Percentiles rank a stretch among this genome's conserved stretches.
Evolutionary conservation across 1,284 basidiomycete species (phyloP).

Genomic region (Ceratobasidium sp.): DNA sequence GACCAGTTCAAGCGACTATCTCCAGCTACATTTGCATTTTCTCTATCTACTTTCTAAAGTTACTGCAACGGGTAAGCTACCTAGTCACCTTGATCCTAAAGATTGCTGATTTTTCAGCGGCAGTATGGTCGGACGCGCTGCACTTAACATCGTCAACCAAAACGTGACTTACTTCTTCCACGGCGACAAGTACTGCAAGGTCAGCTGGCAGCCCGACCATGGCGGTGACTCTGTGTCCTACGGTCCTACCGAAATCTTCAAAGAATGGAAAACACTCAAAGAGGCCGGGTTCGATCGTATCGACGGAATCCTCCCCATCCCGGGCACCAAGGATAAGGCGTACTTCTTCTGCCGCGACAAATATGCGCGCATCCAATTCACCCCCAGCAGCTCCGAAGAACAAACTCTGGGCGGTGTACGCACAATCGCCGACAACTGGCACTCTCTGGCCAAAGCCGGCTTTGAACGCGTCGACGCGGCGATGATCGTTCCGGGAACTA

Average conservation of each 20-base stretch:
- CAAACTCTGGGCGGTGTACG: not conserved
- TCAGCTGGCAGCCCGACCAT: conserved; percentile 1
- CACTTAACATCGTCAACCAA: not conserved
- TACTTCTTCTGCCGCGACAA: conserved; percentile 28
- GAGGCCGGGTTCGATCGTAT: conserved; percentile 1
- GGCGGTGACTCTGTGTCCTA: not conserved
- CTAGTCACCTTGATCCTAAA: not conserved
- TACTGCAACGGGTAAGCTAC: not conserved
- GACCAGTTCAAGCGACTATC: no score
- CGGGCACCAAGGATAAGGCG: not conserved
- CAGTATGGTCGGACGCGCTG: not conserved
- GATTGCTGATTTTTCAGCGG: not conserved
- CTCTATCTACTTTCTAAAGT: not conserved
- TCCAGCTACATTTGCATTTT: no score
- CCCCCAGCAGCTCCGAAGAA: not conserved
- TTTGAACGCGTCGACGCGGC: conserved; percentile 23
- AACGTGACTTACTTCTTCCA: not conserved
- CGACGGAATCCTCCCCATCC: conserved; percentile 25
- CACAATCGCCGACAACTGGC: not conserved
- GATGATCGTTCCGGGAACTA: conserved; percentile 25
- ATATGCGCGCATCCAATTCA: conserved; percentile 22
- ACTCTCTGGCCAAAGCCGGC: not conserved
- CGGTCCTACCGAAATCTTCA: not conserved
- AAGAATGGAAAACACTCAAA: conserved; percentile 8
- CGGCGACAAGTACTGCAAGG: not conserved